Base-by-base conservation (phyloP, 192 early-diverging fungal species). In the Jimgerdemannia flammicorona region DNA sequence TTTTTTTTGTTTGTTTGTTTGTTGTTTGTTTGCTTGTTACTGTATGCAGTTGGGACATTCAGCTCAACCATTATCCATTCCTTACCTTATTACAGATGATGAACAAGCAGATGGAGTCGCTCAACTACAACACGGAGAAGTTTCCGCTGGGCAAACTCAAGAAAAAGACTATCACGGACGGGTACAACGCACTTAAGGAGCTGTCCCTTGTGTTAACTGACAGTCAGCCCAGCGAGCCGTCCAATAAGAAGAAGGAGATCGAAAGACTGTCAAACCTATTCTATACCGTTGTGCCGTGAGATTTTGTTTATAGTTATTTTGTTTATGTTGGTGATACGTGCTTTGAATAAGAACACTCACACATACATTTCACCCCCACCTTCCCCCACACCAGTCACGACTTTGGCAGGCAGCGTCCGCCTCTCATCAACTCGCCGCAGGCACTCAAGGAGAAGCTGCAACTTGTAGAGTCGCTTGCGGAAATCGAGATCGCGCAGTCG, bases 41-140 rank as follows among this genome's bases (percentile, higher is more conserved):
- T 29, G 29, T 29, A 29, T 29, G 29, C 29, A 1, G 0, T 29
- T 29, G 29, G 29, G 29, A 29, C 29, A 29, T 29, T 29, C 29
- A 29, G 29, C 29, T 29, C 29, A 29, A 29, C 29, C 29, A 29
- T 29, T 29, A 29, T 29, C 29, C 29, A 29, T 29, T 29, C 29
- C 29, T 29, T 29, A 29, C 29, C 29, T 29, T 29, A 29, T 29
- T 29, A 29, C 29, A 74, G 79, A 91, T 89, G 85, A 84, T 67
- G 74, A 84, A 75, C 40, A 80, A 71, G 19, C 72, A 78, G 66
- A 93, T 93, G 91, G 82, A 83, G 6, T 87, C 86, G 74, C 88
- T 93, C 63, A 90, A 91, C n/a, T 93, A 93, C 74, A 88, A 93
- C 74, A 86, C 90, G 43, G 85, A 90, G 42, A 93, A 91, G 78